phyloP scores from a whole-genome alignment of 208 protist genomes.

The Wallacemonas rigidus region DNA sequence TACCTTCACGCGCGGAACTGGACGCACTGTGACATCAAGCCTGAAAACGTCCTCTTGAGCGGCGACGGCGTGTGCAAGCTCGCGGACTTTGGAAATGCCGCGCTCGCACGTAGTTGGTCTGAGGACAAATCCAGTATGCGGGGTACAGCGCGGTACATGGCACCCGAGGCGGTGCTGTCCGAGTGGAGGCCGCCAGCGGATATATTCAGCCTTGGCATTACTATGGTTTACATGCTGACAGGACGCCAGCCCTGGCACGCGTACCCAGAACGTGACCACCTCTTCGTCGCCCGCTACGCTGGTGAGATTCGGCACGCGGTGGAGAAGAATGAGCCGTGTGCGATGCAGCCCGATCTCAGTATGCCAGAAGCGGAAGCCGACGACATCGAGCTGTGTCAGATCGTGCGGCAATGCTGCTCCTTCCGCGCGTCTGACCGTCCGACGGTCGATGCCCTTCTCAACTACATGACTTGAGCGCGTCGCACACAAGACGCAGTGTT shows the following conservation, averaged over 20 bases:
- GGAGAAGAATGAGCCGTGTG: conserved; percentile 31
- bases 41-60: conserved; percentile 87
- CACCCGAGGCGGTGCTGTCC: conserved; percentile 68
- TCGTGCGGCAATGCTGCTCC: conserved; percentile 49
- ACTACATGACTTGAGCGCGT: conserved; percentile 36
- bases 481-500: no score
- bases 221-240: conserved; percentile 70
- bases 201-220: conserved; percentile 88
- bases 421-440: conserved; percentile 40
- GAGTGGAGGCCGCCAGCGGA: conserved; percentile 58
- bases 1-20: conserved; percentile 85
- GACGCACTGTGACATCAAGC: conserved; percentile 92
- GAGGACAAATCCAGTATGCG: conserved; percentile 32
- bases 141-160: conserved; percentile 77
- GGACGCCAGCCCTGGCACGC: conserved; percentile 59
- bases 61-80: conserved; percentile 85
- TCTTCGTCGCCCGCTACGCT: conserved; percentile 48
- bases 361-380: conserved; percentile 22
- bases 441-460: conserved; percentile 48
- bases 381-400: conserved; percentile 43
- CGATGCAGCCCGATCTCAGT: conserved; percentile 46
- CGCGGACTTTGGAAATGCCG: conserved; percentile 87
- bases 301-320: conserved; percentile 32
- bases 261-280: conserved; percentile 47
- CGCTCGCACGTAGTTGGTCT: conserved; percentile 45